Evolutionary conservation across 1,284 basidiomycete genomes (phyloP), one percentile per base, ranked within the genome.

Genomic region (Porodaedalea pini): DNA sequence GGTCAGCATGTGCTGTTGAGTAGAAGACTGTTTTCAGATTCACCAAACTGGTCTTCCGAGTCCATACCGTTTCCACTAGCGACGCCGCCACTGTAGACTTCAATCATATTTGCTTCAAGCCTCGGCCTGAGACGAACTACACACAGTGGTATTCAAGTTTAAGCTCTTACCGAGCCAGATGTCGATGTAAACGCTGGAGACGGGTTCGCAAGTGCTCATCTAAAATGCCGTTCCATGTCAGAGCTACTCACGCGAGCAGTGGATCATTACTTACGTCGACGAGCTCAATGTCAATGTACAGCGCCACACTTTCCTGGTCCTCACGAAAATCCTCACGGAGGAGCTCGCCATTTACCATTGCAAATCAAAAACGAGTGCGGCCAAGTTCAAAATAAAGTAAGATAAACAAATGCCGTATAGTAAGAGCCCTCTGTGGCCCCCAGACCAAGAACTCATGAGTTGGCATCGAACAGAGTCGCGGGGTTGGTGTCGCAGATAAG

Each of bases 391-490:
- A 50, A 5, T 15, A 39, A 25, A 3, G 8, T 4, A 5, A 19
- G 17, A 31, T 19, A 8, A 41, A 49, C 29, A 19, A 19, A 27
- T 8, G n/a, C 32, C 52, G 53, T 51, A 62, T 60, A 60, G 37
- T 65, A 65, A 27, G 63, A 63, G 15, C 64, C 64, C 32, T 63
- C 51, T 27, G 63, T 64, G 1, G 55, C 57, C 44, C 63, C 63
- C 4, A 63, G 60, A 23, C 44, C 62, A 4, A 63, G 56, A 3
- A 65, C 60, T n/a, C 64, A 65, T 43, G 60, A 58, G 52, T 63
- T 61, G 10, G 58, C 52, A 13, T 37, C 53, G 44, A 64, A 65
- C 39, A 63, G 56, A 6, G 53, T 57, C 31, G 58, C 56, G 5
- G 45, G 45, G 4, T 58, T 55, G 2, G 62, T 61, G 51, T 57